Evolutionary conservation across 352 stramenopile species (phyloP).

Genomic region (Plasmopara muralis): DNA sequence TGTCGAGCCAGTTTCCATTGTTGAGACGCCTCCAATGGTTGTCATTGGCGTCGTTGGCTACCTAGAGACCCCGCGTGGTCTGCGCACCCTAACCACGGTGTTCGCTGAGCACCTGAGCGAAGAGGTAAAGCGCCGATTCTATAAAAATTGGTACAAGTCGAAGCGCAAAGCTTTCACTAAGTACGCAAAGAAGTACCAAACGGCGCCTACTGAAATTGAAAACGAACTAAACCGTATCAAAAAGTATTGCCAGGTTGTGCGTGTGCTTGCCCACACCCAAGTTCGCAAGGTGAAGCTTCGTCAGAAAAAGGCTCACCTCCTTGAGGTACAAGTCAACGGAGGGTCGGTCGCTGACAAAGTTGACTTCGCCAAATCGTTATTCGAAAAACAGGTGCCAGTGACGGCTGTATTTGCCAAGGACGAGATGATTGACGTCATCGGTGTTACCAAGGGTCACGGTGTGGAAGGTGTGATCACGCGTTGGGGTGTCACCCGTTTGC

Average conservation of each 20-base stretch:
- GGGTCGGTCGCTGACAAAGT: constrained; percentile 97
- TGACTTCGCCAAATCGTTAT: constrained; percentile 98
- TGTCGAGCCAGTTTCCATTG: constrained; percentile 98
- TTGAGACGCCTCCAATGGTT: constrained; percentile 99
- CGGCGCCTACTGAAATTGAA: constrained; percentile 88
- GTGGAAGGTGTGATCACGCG: constrained; percentile 98
- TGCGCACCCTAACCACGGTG: constrained; percentile 98
- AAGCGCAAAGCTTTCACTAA: constrained; percentile 99
- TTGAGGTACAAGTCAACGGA: constrained; percentile 99
- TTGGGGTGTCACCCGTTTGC: constrained; percentile 99
- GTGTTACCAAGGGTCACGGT: constrained; percentile 99
- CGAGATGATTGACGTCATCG: constrained; percentile 98
- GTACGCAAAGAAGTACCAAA: constrained; percentile 99
- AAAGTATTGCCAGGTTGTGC: constrained; percentile 99
- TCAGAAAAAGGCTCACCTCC: constrained; percentile 99
- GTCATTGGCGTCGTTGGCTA: constrained; percentile 99
- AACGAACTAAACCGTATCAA: constrained; percentile 99
- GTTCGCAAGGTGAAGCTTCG: constrained; percentile 98
- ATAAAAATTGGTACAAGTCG: constrained; percentile 99
- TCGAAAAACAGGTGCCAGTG: constrained; percentile 99
- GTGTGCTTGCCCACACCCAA: constrained; percentile 99
- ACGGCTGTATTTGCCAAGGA: constrained; percentile 94
- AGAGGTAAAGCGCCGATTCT: constrained; percentile 98
- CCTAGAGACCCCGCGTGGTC: constrained; percentile 97
- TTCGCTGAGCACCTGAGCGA: constrained; percentile 99